Conservation (phyloP, 192 early-diverging fungal species). For the Martensiomyces pterosporus region DNA sequence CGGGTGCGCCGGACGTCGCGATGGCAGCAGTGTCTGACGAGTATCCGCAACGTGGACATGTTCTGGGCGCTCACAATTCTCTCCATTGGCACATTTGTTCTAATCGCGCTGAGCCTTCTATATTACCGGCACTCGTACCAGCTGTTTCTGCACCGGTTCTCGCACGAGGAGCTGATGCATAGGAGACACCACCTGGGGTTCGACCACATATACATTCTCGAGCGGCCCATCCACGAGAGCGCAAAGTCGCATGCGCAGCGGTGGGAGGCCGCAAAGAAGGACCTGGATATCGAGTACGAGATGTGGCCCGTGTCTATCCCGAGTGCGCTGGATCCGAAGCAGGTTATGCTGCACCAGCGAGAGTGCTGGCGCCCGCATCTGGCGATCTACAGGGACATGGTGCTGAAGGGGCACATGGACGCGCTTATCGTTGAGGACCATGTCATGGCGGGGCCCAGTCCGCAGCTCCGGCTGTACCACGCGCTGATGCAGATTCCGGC, state of each 20-base stretch:
- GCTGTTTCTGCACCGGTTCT: conserved; percentile 37
- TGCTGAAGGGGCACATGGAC: conserved; percentile 28
- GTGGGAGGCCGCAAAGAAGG: conserved; percentile 16
- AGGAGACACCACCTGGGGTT: conserved; percentile 24
- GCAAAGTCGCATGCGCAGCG: conserved; percentile 8
- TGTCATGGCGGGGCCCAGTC: conserved; percentile 37
- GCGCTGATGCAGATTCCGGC: conserved; percentile 35
- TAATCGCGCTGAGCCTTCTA: conserved; percentile 36
- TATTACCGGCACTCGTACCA: conserved; percentile 45
- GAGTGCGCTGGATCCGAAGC: conserved; percentile 23
- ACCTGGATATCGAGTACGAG: conserved; percentile 27
- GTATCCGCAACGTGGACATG: conserved; percentile 30
- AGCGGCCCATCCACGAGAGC: conserved; percentile 26
- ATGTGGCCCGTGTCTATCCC: conserved; percentile 36
- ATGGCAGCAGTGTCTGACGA: conserved; percentile 11
- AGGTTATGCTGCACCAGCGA: conserved; percentile 36
- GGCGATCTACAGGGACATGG: conserved; percentile 38
- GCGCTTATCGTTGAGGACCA: conserved; percentile 48
- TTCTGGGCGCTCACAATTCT: conserved; percentile 42
- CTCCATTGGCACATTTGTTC: conserved; percentile 32
- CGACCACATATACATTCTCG: conserved; percentile 41
- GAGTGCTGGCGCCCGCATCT: conserved; percentile 49
- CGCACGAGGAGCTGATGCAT: conserved; percentile 28
- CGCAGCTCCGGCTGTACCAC: conserved; percentile 36
- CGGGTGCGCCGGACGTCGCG: conserved; percentile 15